Evolutionary conservation across 1,284 basidiomycete genomes (phyloP), one percentile per base, ranked within the genome.

Genomic region (Wolfiporia cocos): DNA sequence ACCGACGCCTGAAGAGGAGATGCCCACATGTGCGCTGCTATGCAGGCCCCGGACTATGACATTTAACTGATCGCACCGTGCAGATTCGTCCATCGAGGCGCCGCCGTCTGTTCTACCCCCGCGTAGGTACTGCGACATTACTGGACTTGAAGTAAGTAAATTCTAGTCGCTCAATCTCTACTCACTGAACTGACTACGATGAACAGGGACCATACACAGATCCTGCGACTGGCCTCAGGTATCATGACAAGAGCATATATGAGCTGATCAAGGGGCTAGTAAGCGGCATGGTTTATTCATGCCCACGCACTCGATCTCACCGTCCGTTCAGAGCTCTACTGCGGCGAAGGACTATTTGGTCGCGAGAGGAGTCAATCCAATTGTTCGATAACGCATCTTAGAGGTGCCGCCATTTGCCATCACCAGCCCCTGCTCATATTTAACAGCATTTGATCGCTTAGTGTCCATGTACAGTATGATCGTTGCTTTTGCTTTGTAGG

Each of bases 171-270:
- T 32, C n/a, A 11, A 34, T 18, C 23, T 14, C 19, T 22, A 7
- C 22, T 28, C 6, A 12, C 19, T 36, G 17, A 34, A 11, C 7
- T 26, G 5, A 22, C 11, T 32, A 3, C 9, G 15, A 26, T 34
- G 15, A 24, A 5, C 41, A 88, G 85, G 88, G 85, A 1, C 86
- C 83, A 3, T 92, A 92, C 53, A 92, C 87, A 0, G 88, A 92
- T 53, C 90, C 90, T 5, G 77, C 81, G 2, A 89, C 88, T 0
- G 78, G 82, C 1, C 67, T 93, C 15, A 73, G 90, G 4, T 92
- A 88, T 58, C 86, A 92, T 51, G 86, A 91, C 66, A 90, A 86
- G 63, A 87, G 82, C 50, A 78, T 92, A 4, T 92, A 91, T 59
- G 85, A 90, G 42, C 67, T 90, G 31, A 80, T 92, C 55, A 88